Base-by-base conservation (phyloP, 768 basidiomycete genomes). In the Mycena alexandri region DNA sequence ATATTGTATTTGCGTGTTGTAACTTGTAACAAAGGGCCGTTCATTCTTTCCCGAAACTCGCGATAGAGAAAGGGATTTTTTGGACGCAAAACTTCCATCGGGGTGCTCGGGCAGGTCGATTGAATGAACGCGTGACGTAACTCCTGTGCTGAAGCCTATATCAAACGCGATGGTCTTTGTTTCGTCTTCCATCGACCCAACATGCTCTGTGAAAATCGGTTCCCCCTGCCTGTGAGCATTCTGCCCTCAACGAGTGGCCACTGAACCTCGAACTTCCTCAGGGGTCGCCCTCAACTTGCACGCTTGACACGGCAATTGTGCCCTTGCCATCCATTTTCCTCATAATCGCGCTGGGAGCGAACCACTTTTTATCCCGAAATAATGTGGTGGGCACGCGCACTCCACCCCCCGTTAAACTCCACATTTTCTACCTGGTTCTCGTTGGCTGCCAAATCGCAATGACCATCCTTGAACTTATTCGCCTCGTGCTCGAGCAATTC, bases 271-370 rank as follows among this genome's bases (percentile, higher is more conserved):
- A 4, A 21, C 46, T 51, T 36, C 24, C 14, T n/a, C 53, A 78
- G 77, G 76, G 76, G 1, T 74, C 76, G 13, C 77, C 77, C 14
- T 75, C 77, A 17, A 77, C 76, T n/a, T 77, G 78, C 64, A 56
- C 70, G 13, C 71, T 79, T 22, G 78, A 79, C 69, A 74, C 76
- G 0, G 67, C 59, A 3, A 67, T 79, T 21, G 73, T 76, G 0
- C 78, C 77, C 2, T 41, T 79, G 2, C 78, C 77, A 3, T 77
- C 78, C 3, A 74, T 78, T 60, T 58, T 75, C 42, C 70, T 78
- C 24, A 24, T 74, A 52, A 57, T 73, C 21, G 65, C 66, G n/a
- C 54, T 72, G 34, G 55, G 59, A 50, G 33, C 54, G 12, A 58
- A 48, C 42, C 38, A 57, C 47, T 3, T 65, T 42, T 46, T 70